phyloP scores from a whole-genome alignment of 345 rosid genomes.

The Gossypium mustelinum region DNA sequence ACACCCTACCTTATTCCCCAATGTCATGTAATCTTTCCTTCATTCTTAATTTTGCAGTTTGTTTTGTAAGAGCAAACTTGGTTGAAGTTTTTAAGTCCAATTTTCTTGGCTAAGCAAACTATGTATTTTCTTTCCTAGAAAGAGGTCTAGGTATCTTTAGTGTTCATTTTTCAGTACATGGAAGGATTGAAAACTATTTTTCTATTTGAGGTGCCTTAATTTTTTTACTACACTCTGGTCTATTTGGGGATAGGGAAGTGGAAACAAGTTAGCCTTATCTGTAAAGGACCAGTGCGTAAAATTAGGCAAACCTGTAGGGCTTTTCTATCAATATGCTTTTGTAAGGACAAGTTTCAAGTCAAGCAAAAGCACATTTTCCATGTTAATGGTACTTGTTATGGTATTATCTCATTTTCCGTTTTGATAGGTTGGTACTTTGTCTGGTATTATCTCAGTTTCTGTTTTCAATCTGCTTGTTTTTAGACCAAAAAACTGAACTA shows the following conservation, averaged over 20 bases:
- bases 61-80: too few species aligned
- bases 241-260: background rate
- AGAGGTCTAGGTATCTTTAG: too few species aligned
- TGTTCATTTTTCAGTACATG: too few species aligned
- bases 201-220: too few species aligned
- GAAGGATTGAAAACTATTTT: too few species aligned
- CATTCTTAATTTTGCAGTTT: background rate
- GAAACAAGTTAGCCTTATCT: background rate
- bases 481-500: too few species aligned
- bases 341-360: background rate
- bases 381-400: background rate
- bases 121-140: too few species aligned
- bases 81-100: too few species aligned
- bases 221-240: background rate
- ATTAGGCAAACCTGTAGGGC: conserved; percentile 2
- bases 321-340: background rate
- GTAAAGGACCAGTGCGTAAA: background rate
- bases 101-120: too few species aligned
- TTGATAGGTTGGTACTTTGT: background rate
- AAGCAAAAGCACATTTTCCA: conserved; percentile 2
- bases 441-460: too few species aligned
- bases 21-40: background rate
- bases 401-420: background rate
- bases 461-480: too few species aligned
- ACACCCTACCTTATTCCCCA: background rate